Evolutionary conservation across 2,329 filamentous ascomycete species (phyloP).

Genomic region (Nothopassalora personata): DNA sequence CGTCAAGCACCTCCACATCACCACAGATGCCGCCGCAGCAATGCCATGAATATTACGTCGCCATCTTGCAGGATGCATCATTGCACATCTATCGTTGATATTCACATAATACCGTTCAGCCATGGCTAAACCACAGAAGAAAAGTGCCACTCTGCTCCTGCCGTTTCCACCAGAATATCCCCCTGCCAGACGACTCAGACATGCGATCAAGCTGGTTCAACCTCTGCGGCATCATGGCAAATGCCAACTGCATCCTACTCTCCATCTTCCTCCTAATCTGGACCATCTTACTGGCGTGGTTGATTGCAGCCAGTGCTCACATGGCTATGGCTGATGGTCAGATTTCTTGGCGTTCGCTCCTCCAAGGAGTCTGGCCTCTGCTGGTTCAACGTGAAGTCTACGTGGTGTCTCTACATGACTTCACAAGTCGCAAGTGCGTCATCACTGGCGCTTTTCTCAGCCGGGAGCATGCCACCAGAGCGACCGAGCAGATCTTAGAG

Average conservation of each 20-base stretch:
- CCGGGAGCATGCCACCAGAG: background rate
- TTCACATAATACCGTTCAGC: too few relatives aligned
- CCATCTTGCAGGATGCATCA: too few relatives aligned
- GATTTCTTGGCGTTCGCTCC: background rate
- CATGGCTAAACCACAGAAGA: too few relatives aligned
- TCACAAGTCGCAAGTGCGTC: background rate
- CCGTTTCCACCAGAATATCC: background rate
- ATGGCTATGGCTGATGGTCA: background rate
- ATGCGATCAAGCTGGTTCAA: background rate
- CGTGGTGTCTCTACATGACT: background rate
- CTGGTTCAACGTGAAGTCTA: conserved; percentile 1
- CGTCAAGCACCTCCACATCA: too few relatives aligned
- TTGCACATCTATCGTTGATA: too few relatives aligned
- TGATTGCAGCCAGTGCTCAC: background rate
- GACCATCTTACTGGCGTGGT: background rate
- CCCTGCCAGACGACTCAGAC: background rate
- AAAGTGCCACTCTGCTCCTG: too few relatives aligned
- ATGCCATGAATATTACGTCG: too few relatives aligned
- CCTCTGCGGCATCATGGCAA: background rate
- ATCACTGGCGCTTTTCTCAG: background rate
- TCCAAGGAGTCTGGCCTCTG: background rate
- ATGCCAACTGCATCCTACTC: background rate
- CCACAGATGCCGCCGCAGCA: too few relatives aligned
- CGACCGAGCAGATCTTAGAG: background rate
- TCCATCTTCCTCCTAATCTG: background rate